These are phyloP conservation scores for Sicyos baderoa DNA, from an alignment of 306 rosid genomes.

Conservation along the genomic window DNA sequence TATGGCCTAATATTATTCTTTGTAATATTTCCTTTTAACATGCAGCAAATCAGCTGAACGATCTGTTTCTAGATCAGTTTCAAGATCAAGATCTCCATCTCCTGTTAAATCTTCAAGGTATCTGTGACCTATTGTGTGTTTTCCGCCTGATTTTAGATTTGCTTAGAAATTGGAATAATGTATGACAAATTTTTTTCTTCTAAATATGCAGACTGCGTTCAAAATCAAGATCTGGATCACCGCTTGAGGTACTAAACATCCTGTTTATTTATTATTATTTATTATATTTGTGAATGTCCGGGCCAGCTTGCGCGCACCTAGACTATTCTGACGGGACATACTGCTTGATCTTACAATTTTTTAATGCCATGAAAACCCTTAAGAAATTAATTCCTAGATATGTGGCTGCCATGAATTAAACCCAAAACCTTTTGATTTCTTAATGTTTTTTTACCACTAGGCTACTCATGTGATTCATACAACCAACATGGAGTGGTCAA, in stretches of 20 bases:
- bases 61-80: conserved; percentile 75
- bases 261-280: background rate
- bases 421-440: too few relatives aligned
- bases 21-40: background rate
- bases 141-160: background rate
- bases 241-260: conserved; percentile 46
- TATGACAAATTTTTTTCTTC: background rate
- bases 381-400: too few relatives aligned
- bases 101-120: conserved; percentile 83
- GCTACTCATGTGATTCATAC: too few relatives aligned
- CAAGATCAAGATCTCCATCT: conserved; percentile 76
- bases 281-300: too few relatives aligned
- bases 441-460: too few relatives aligned
- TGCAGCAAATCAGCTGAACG: conserved; percentile 67
- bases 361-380: too few relatives aligned
- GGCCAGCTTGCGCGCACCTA: too few relatives aligned
- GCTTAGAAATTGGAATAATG: background rate
- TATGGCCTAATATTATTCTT: background rate
- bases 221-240: conserved; percentile 55
- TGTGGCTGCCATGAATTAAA: too few relatives aligned
- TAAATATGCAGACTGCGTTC: conserved; percentile 50
- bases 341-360: too few relatives aligned
- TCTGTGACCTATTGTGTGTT: background rate
- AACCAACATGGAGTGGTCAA: too few relatives aligned
- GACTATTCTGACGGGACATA: too few relatives aligned